Percentiles rank a stretch among this genome's conserved stretches.
Evolutionary conservation across 1,284 basidiomycete genomes (phyloP).

Genomic region (Ustanciosporium gigantosporum): DNA sequence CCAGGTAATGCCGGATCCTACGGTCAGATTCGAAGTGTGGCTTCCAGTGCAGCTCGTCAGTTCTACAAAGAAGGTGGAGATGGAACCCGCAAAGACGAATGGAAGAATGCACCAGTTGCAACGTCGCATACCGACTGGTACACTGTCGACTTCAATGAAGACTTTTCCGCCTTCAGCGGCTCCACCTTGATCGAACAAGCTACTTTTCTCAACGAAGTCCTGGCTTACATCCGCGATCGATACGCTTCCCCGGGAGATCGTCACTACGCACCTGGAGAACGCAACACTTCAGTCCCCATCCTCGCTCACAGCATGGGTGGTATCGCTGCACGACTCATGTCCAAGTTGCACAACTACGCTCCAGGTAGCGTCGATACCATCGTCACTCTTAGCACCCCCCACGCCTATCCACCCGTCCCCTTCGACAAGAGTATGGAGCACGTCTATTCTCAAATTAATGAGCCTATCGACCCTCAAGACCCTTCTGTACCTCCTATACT

Average conservation of each 20-base stretch:
- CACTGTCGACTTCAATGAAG: constrained; percentile 90
- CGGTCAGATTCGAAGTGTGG: constrained; percentile 90
- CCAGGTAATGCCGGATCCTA: constrained; percentile 97
- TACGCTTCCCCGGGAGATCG: constrained; percentile 67
- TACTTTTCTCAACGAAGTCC: constrained; percentile 73
- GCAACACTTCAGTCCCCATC: constrained; percentile 68
- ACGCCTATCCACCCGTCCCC: constrained; percentile 82
- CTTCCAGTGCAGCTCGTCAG: constrained; percentile 81
- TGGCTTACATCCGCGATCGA: constrained; percentile 75
- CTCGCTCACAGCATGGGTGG: constrained; percentile 99
- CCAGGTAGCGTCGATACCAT: constrained; percentile 70
- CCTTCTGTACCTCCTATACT: constrained; percentile 65
- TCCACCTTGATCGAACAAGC: constrained; percentile 83
- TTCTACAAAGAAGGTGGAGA: constrained; percentile 69
- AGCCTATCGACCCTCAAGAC: not conserved
- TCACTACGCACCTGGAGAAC: constrained; percentile 17
- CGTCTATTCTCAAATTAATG: constrained; percentile 68
- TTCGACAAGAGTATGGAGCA: constrained; percentile 78
- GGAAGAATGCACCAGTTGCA: constrained; percentile 30
- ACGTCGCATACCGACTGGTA: constrained; percentile 46
- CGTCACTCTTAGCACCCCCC: constrained; percentile 93
- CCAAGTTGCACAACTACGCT: constrained; percentile 67
- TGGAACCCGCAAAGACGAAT: constrained; percentile 31
- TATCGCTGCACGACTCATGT: constrained; percentile 73
- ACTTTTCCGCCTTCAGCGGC: constrained; percentile 92